These are phyloP conservation scores for Coriaria nepalensis DNA, from an alignment of 306 rosid genomes.

Conservation along the genomic window DNA sequence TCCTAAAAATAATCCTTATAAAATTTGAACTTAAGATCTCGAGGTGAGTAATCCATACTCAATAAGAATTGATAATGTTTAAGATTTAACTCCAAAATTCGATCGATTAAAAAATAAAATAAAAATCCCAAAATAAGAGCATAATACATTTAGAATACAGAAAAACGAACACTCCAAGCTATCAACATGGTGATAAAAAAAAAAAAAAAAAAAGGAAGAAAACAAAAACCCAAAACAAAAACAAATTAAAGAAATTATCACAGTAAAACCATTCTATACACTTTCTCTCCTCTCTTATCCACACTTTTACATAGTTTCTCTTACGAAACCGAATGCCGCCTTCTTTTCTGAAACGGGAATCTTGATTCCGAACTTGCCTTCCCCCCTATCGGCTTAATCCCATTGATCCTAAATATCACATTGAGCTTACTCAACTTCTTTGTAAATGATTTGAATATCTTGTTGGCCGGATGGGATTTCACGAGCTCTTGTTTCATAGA, in stretches of 20 bases:
- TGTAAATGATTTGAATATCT: conserved; percentile 62
- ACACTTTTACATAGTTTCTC: conserved; percentile 17
- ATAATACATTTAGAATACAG: too few species aligned
- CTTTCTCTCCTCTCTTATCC: conserved; percentile 9
- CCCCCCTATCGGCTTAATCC: conserved; percentile 35
- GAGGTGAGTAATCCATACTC: too few species aligned
- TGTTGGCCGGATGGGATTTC: conserved; percentile 62
- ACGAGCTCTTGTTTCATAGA: conserved; percentile 95
- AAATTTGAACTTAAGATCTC: too few species aligned
- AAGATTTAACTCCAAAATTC: too few species aligned
- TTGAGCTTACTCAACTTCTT: conserved; percentile 63
- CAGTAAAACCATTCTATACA: conserved; percentile 28
- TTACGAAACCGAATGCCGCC: conserved; percentile 92
- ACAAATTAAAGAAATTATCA: conserved; percentile 15
- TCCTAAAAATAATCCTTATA: too few species aligned
- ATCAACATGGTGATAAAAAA: too few species aligned
- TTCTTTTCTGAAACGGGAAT: conserved; percentile 77
- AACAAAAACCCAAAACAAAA: too few species aligned
- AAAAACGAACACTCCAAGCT: too few species aligned
- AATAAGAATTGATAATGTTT: too few species aligned
- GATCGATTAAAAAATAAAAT: too few species aligned
- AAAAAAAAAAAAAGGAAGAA: too few species aligned
- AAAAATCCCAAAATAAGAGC: too few species aligned
- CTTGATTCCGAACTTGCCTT: conserved; percentile 45
- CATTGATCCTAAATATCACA: conserved; percentile 52